Base-by-base conservation (phyloP, 2,329 filamentous ascomycete genomes). In the Colletotrichum eremochloae region DNA sequence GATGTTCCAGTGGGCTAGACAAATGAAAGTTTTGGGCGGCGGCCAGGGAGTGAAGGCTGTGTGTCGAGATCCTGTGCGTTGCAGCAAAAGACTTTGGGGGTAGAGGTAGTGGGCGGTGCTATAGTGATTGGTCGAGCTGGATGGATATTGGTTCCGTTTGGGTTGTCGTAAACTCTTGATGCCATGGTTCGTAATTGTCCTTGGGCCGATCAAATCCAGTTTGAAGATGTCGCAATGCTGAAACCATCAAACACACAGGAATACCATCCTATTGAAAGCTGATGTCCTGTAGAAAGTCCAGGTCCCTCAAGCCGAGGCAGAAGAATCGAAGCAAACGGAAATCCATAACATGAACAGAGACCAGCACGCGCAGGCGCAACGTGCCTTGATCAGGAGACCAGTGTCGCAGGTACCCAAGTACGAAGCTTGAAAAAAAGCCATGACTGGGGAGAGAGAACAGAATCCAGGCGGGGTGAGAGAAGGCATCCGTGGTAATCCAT, bases 301-400 rank as follows among this genome's bases (percentile, higher is more conserved):
- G 62, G 29, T 44, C 14, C 46, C 48, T 44, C 12, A 15, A 31
- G 44, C 18, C 56, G 24, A 68, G 42, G 56, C 38, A 55, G 33
- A 36, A 40, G 55, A 38, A 63, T 68, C 69, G 65, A 70, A 63
- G 58, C 36, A 66, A 60, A 64, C 42, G 67, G 63, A 36, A 72
- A 72, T 57, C 74, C 71, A 70, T 57, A 63, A 61, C 52, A 72
- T 60, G 73, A 72, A 69, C 33, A 71, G 42, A 61, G 24, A 48
- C 60, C 29, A 36, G 40, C 44, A 60, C 65, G 46, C n/a, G 58
- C 48, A 20, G 58, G 24, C 5, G 48, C 55, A n/a, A 56, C 18
- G 56, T 50, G 50, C 20, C 14, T 7, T 57, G 20, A 40, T 44
- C 69, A 31, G 11, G 18, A 33, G n/a, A 46, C 57, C 63, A 40